Conservation (phyloP, 441 rosid genomes). For the Pelargonium citronellum region DNA sequence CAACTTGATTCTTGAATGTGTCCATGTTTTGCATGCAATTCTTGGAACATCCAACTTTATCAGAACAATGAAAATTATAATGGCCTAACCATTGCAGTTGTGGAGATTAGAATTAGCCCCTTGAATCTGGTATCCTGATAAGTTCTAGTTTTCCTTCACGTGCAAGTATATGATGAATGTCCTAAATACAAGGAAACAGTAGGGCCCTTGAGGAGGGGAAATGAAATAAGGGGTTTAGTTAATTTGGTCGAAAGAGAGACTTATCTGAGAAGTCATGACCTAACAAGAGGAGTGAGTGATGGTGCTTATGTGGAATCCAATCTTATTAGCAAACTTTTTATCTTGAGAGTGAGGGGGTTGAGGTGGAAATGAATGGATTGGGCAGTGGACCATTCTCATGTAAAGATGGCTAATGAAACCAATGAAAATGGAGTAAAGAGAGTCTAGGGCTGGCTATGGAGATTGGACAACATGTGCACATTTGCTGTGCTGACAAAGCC, state of each 20-base stretch:
- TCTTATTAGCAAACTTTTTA: not conserved
- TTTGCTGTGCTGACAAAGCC: slow-evolving; percentile 3
- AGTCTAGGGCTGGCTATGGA: not conserved
- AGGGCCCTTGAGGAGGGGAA: not conserved
- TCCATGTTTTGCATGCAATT: no score
- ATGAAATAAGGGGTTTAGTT: not conserved
- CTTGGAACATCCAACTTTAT: no score
- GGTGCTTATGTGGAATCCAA: not conserved
- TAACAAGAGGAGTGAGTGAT: not conserved
- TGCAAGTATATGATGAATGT: not conserved
- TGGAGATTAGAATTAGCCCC: no score
- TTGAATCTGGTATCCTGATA: no score
- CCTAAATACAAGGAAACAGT: not conserved
- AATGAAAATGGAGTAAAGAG: not conserved
- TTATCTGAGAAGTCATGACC: slow-evolving; percentile 5
- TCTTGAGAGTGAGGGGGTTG: not conserved
- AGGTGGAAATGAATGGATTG: slow-evolving; percentile 4
- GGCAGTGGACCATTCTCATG: not conserved
- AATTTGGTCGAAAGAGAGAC: slow-evolving; percentile 1
- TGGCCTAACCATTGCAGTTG: no score
- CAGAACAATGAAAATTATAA: no score
- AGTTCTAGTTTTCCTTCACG: not conserved
- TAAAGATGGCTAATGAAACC: not conserved
- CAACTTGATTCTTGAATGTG: no score
- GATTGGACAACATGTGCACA: slow-evolving; percentile 1